A percentile compares a stretch with the other conserved stretches of the same genome.
Evolutionary conservation across 2,329 filamentous ascomycete genomes (phyloP).

Genomic region (Coleophoma cylindrospora): DNA sequence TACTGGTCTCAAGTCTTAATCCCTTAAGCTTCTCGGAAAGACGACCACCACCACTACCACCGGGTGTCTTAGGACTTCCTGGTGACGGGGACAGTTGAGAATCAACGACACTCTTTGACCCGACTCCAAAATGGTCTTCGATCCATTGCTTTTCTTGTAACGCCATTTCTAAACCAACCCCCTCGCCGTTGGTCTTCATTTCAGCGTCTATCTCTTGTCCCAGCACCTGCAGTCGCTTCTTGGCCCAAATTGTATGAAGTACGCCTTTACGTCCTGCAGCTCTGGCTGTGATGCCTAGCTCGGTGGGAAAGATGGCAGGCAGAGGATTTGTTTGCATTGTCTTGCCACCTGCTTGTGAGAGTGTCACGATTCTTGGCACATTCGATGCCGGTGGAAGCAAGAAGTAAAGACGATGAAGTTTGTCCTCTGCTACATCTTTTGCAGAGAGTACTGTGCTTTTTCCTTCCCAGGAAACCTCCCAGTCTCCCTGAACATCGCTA

Average conservation of each 20-base stretch:
- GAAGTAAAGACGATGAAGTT: slow-evolving; percentile 66
- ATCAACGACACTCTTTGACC: slow-evolving; percentile 17
- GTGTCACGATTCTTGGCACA: slow-evolving; percentile 67
- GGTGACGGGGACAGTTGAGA: slow-evolving; percentile 30
- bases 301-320: slow-evolving; percentile 79
- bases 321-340: slow-evolving; percentile 68
- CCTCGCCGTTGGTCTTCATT: slow-evolving; percentile 69
- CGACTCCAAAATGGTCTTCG: slow-evolving; percentile 61
- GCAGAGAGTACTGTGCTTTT: slow-evolving; percentile 65
- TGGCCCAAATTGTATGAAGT: slow-evolving; percentile 81
- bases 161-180: slow-evolving; percentile 80
- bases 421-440: slow-evolving; percentile 28
- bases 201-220: slow-evolving; percentile 73
- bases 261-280: slow-evolving; percentile 73
- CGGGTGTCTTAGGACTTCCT: slow-evolving; percentile 56
- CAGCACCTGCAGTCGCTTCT: slow-evolving; percentile 70
- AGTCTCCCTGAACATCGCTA: slow-evolving; percentile 42
- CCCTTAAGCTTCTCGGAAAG: slow-evolving; percentile 77
- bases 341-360: slow-evolving; percentile 40
- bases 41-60: slow-evolving; percentile 51
- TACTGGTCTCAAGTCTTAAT: slow-evolving; percentile 70
- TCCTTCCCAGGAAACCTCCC: slow-evolving; percentile 81
- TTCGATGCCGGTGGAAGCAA: slow-evolving; percentile 67
- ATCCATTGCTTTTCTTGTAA: slow-evolving; percentile 83
- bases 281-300: slow-evolving; percentile 61